Percentiles rank a stretch among this genome's conserved stretches.
phyloP scores from a whole-genome alignment of 305 asterid species.

The Ruellia speciosa region DNA sequence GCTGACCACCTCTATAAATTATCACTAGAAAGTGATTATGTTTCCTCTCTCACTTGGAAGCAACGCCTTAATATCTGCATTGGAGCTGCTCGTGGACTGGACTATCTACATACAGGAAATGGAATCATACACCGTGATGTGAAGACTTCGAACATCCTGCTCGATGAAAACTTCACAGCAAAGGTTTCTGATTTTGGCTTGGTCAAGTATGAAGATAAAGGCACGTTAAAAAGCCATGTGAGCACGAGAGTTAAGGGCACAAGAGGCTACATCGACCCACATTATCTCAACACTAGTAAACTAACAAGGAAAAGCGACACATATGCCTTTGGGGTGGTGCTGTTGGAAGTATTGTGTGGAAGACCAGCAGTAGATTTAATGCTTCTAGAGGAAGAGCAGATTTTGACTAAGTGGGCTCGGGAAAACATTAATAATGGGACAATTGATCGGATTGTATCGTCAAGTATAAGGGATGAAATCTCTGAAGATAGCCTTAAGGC shows the following conservation, averaged over 20 bases:
- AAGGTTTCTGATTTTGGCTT: slow-evolving; percentile 89
- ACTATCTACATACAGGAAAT: slow-evolving; percentile 79
- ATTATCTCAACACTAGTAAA: slow-evolving; percentile 5
- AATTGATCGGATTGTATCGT: slow-evolving; percentile 43
- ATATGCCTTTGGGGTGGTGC: slow-evolving; percentile 66
- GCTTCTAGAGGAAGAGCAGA: slow-evolving; percentile 63
- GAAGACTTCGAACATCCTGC: slow-evolving; percentile 72
- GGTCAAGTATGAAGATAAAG: slow-evolving; percentile 57
- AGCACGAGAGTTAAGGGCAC: slow-evolving; percentile 90
- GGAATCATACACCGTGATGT: slow-evolving; percentile 77
- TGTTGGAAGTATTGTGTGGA: slow-evolving; percentile 75
- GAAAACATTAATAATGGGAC: slow-evolving; percentile 46
- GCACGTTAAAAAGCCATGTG: slow-evolving; percentile 53
- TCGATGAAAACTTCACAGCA: slow-evolving; percentile 49
- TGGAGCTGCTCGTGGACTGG: slow-evolving; percentile 67
- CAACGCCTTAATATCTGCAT: slow-evolving; percentile 59
- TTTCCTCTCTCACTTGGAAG: slow-evolving; percentile 37
- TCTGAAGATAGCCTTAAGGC: slow-evolving; percentile 43
- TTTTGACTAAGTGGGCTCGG: slow-evolving; percentile 80
- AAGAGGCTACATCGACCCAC: slow-evolving; percentile 54
- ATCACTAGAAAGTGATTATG: background rate
- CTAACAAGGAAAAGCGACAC: too few relatives aligned
- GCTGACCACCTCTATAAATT: slow-evolving; percentile 52
- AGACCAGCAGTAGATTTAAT: slow-evolving; percentile 79
- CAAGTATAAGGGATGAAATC: slow-evolving; percentile 31